Evolutionary conservation across 805 yeast species (phyloP).

Genomic region (Starmerella floricola): DNA sequence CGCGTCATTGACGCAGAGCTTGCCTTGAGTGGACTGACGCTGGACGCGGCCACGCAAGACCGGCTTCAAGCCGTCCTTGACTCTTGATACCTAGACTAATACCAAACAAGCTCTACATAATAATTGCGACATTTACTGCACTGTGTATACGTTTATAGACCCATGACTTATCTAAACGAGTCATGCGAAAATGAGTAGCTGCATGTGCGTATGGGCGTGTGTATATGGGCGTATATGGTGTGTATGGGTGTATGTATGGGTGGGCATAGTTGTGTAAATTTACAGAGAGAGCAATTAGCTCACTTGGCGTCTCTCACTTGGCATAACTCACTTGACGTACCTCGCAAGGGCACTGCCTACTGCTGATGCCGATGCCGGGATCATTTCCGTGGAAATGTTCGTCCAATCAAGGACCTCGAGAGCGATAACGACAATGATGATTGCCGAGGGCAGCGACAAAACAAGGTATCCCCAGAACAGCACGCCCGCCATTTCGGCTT

Average conservation of each 20-base stretch:
- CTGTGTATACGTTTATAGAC: no score
- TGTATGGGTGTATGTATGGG: neutral
- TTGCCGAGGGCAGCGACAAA: constrained; percentile 47
- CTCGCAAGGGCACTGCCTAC: neutral
- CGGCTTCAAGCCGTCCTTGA: constrained; percentile 5
- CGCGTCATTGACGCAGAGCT: constrained; percentile 6
- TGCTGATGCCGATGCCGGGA: neutral
- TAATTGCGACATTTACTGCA: no score
- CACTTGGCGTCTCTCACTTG: no score
- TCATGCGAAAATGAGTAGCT: no score
- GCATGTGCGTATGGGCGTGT: neutral
- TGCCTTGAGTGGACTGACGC: constrained; percentile 9
- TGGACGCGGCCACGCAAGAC: constrained; percentile 2
- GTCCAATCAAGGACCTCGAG: constrained; percentile 47
- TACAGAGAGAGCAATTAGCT: no score
- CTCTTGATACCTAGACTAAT: neutral
- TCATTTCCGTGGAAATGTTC: constrained; percentile 17
- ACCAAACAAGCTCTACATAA: no score
- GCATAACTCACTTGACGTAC: neutral
- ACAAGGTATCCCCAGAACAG: constrained; percentile 57
- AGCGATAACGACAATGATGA: constrained; percentile 42
- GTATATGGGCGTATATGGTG: neutral
- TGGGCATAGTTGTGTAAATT: neutral
- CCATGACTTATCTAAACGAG: no score
- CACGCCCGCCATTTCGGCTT: constrained; percentile 53